Evolutionary conservation across 306 rosid species (phyloP).

Genomic region (Cyamopsis tetragonoloba): DNA sequence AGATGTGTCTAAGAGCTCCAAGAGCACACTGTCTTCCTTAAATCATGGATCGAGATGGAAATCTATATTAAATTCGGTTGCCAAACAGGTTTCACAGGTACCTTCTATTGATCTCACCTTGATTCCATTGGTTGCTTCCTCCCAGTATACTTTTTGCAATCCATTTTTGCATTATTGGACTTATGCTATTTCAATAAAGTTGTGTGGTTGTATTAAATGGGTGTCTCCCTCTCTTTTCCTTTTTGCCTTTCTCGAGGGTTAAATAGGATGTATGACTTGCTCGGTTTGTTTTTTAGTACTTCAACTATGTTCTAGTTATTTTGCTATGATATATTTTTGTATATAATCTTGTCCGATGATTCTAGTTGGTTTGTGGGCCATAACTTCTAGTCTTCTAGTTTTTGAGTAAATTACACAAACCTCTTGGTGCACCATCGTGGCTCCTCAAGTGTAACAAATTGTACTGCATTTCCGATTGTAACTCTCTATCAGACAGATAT

Average conservation of each 20-base stretch:
- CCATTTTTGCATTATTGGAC: background rate
- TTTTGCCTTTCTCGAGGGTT: background rate
- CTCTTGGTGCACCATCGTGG: background rate
- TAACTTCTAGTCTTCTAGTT: too few species aligned
- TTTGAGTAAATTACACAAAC: background rate
- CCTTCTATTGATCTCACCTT: background rate
- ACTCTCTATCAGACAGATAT: background rate
- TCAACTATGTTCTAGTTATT: background rate
- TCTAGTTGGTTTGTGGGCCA: background rate
- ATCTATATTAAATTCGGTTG: slow-evolving; percentile 58
- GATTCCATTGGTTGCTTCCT: slow-evolving; percentile 19
- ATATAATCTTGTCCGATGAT: background rate
- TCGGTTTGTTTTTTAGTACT: background rate
- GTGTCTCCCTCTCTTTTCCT: background rate
- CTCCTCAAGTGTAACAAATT: background rate
- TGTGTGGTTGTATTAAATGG: slow-evolving; percentile 20
- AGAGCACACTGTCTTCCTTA: slow-evolving; percentile 43
- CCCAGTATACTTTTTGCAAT: background rate
- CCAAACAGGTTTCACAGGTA: slow-evolving; percentile 96
- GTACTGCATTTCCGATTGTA: background rate
- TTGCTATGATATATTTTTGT: background rate
- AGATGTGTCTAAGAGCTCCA: slow-evolving; percentile 51
- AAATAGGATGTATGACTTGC: background rate
- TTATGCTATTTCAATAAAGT: background rate
- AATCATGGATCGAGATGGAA: slow-evolving; percentile 71